Evolutionary conservation across 495 filamentous ascomycete genomes (phyloP).

Genomic region (Penicillium silybi): DNA sequence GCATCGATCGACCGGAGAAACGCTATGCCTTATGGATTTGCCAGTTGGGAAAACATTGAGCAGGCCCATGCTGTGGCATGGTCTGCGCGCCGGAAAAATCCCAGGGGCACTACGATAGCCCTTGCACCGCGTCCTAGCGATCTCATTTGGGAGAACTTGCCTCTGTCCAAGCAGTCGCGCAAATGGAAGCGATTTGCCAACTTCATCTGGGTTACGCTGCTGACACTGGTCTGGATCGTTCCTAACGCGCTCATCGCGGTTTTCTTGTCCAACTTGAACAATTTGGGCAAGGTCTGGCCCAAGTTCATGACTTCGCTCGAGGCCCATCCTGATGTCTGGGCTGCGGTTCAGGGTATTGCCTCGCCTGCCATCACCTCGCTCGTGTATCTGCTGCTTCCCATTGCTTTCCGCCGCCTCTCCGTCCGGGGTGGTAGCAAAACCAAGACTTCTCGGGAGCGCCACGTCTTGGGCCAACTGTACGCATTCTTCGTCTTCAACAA

Average conservation of each 20-base stretch:
- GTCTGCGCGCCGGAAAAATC: constrained; percentile 71
- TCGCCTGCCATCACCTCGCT: constrained; percentile 89
- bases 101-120: constrained; percentile 69
- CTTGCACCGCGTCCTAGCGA: constrained; percentile 87
- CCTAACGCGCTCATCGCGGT: constrained; percentile 94
- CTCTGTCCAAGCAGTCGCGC: constrained; percentile 59
- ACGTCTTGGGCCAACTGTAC: constrained; percentile 88
- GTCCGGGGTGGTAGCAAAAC: constrained; percentile 78
- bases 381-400: constrained; percentile 83
- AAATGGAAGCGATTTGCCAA: constrained; percentile 71
- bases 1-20: constrained; percentile 79
- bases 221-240: constrained; percentile 88
- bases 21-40: constrained; percentile 88
- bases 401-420: constrained; percentile 81
- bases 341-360: constrained; percentile 86
- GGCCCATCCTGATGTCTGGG: constrained; percentile 63
- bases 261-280: constrained; percentile 80
- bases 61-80: constrained; percentile 88
- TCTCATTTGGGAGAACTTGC: constrained; percentile 94
- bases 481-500: constrained; percentile 99
- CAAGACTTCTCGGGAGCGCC: constrained; percentile 89
- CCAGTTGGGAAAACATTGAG: constrained; percentile 82
- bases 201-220: constrained; percentile 72
- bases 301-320: constrained; percentile 64
- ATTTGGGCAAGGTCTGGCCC: constrained; percentile 76